Conservation (phyloP, 1,284 basidiomycete genomes). For the Puccinia hordei region DNA sequence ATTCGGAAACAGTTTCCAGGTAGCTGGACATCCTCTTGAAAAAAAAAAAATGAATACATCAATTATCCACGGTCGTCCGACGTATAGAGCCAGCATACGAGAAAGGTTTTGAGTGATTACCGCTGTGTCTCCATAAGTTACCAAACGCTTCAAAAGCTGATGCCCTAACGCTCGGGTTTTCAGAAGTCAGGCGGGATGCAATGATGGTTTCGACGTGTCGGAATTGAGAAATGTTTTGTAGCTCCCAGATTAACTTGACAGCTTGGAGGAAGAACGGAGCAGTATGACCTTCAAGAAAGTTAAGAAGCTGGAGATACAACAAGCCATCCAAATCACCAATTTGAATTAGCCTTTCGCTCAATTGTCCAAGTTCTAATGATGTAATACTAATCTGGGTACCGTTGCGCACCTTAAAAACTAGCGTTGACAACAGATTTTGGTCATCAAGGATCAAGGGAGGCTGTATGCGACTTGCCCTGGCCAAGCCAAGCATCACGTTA, state of each 20-base stretch:
- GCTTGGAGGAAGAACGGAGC: constrained; percentile 78
- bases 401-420: constrained; percentile 22
- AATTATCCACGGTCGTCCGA: constrained; percentile 2
- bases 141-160: constrained; percentile 81
- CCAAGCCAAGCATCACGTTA: constrained; percentile 37
- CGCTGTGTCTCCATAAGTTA: constrained; percentile 84
- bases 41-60: constrained; percentile 4
- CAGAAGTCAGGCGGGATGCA: constrained; percentile 69
- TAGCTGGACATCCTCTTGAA: constrained; percentile 73
- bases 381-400: neutral
- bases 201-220: constrained; percentile 76
- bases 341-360: neutral
- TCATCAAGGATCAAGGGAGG: constrained; percentile 30
- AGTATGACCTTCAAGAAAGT: constrained; percentile 71
- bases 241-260: constrained; percentile 80
- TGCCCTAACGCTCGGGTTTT: constrained; percentile 60
- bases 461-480: constrained; percentile 11
- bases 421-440: constrained; percentile 22
- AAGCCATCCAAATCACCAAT: neutral
- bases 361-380: neutral
- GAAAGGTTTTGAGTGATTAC: constrained; percentile 62
- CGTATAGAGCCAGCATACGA: constrained; percentile 5
- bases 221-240: constrained; percentile 69
- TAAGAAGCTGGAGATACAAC: constrained; percentile 65
- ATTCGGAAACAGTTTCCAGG: constrained; percentile 79